Conservation (phyloP, 192 early-diverging fungal genomes). For the Backusella sp. region DNA sequence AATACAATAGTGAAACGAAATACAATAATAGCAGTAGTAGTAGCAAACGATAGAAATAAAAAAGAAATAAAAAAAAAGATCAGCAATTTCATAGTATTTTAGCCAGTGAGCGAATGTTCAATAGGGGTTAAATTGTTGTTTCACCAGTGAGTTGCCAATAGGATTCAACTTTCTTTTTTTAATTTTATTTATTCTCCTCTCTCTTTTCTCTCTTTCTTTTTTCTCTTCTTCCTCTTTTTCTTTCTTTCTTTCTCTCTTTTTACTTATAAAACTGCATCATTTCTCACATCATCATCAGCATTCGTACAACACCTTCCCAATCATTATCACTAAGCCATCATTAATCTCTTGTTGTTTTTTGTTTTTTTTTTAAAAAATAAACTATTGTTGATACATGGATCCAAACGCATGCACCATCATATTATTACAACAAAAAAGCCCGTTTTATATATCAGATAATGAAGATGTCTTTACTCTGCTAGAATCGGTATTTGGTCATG, state of each 20-base stretch:
- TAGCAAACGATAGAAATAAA: background rate
- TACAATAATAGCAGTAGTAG: background rate
- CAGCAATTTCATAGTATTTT: background rate
- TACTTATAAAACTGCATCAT: background rate
- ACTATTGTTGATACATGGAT: background rate
- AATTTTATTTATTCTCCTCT: slow-evolving; percentile 11
- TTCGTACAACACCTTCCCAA: too few species aligned
- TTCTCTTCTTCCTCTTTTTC: background rate
- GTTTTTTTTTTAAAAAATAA: background rate
- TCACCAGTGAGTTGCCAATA: background rate
- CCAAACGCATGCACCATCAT: slow-evolving; percentile 11
- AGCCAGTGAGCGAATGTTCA: background rate
- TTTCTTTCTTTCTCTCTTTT: background rate
- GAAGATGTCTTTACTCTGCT: background rate
- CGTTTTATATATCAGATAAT: slow-evolving; percentile 10
- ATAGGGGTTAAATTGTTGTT: slow-evolving; percentile 8
- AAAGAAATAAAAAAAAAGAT: background rate
- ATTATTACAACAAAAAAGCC: slow-evolving; percentile 6
- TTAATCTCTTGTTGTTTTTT: too few species aligned
- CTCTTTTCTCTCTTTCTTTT: background rate
- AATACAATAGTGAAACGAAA: background rate
- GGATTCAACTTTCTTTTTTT: slow-evolving; percentile 1
- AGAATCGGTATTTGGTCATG: slow-evolving; percentile 11
- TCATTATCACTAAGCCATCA: too few species aligned
- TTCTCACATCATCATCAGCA: background rate